Conservation (phyloP, 768 basidiomycete genomes). For the Phaeotremella skinneri region DNA sequence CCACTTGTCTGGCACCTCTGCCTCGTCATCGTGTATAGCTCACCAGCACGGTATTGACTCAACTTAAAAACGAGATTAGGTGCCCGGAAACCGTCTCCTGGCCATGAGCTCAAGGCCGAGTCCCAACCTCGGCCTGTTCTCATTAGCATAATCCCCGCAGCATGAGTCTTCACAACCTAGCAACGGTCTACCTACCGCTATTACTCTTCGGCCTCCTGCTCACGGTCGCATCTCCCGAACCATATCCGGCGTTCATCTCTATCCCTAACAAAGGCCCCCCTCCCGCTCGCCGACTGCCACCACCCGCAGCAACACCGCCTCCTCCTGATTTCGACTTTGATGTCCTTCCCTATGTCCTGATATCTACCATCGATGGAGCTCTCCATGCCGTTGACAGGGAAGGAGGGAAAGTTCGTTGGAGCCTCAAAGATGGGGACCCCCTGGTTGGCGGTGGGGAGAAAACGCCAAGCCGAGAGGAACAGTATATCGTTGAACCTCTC, state of each 20-base stretch:
- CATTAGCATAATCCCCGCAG: background rate
- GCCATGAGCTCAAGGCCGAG: background rate
- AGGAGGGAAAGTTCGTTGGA: constrained; percentile 80
- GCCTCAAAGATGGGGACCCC: constrained; percentile 61
- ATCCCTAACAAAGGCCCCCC: constrained; percentile 20
- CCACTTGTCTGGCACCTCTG: background rate
- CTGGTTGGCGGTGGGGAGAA: constrained; percentile 25
- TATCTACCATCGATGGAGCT: constrained; percentile 90
- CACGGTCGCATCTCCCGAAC: constrained; percentile 26
- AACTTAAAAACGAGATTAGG: too few relatives aligned
- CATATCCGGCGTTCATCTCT: constrained; percentile 38
- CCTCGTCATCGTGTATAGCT: too few relatives aligned
- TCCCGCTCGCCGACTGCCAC: constrained; percentile 2
- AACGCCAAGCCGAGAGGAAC: constrained; percentile 57
- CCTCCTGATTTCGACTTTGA: constrained; percentile 56
- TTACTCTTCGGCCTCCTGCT: constrained; percentile 15
- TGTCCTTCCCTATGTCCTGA: constrained; percentile 76
- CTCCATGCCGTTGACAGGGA: constrained; percentile 90
- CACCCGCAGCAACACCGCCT: constrained; percentile 2
- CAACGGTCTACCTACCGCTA: constrained; percentile 17
- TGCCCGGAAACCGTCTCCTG: too few relatives aligned
- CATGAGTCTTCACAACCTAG: background rate
- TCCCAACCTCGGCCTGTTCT: background rate
- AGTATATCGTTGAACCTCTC: constrained; percentile 93
- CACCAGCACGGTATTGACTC: too few relatives aligned